Base-by-base conservation (phyloP, 768 basidiomycete species). In the Coprinopsis marcescibilis region DNA sequence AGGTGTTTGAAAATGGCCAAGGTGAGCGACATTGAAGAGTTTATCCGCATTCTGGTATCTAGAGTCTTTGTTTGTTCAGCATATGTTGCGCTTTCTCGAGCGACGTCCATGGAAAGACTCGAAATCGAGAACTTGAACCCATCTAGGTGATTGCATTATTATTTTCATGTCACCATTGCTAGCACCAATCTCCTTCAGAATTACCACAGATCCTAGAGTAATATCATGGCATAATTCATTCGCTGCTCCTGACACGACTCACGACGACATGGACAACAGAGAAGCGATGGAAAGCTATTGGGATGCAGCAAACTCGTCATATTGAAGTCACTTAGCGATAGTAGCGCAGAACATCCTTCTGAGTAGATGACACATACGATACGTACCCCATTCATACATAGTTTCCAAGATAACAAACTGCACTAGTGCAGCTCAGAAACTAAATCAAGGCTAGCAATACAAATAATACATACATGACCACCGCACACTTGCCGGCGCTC, bases 1-100 rank as follows among this genome's bases (percentile, higher is more conserved):
- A 75, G 29, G 77, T 77, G 0, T 95, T 94, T 62, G 91, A 84
- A 56, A 81, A 76, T 46, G 85, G 85, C 0, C 81, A 89, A 78
- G 85, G 83, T 79, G 48, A 27, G 63, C 51, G 26, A 32, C 12
- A 3, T 45, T 10, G 24, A 43, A 11, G 3, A 24, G 15, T 19
- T 17, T 38, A 11, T 38, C 19, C 12, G 10, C 34, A 30, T 26
- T 2, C 6, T 41, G 13, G 15, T 48, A 27, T 48, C 32, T 24
- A 24, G 41, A 7, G 14, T 39, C 15, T 19, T 14, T 12, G 45
- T 4, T n/a, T n/a, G n/a, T n/a, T n/a, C 44, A 83, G 81, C 77
- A 2, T 84, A 84, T 58, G 83, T 85, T 21, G 81, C 81, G 1
- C 67, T 85, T 24, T 88, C 85, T 15, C 74, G 85, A 43, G 85